Evolutionary conservation across 495 filamentous ascomycete genomes (phyloP).

Genomic region (Chaetomium cochliodes): DNA sequence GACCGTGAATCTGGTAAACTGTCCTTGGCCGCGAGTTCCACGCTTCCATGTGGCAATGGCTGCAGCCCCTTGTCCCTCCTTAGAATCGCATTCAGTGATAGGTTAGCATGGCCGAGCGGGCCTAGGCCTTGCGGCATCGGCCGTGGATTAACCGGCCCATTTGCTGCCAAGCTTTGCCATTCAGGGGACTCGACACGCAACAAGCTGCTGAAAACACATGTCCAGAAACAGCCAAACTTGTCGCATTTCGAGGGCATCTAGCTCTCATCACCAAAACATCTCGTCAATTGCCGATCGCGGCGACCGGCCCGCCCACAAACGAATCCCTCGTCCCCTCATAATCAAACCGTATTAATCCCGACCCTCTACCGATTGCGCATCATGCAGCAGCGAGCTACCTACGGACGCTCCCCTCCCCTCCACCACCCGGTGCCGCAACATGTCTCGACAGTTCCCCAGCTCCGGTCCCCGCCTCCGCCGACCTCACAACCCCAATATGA

Average conservation of each 20-base stretch:
- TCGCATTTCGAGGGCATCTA: background rate
- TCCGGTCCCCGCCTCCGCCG: constrained; percentile 92
- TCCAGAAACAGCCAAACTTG: constrained; percentile 29
- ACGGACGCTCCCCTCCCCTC: constrained; percentile 88
- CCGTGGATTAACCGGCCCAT: constrained; percentile 32
- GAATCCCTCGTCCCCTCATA: background rate
- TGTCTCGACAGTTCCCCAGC: constrained; percentile 97
- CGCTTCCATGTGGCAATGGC: constrained; percentile 4
- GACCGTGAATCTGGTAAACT: constrained; percentile 4
- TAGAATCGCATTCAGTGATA: constrained; percentile 18
- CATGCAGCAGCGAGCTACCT: constrained; percentile 87
- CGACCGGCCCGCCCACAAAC: background rate
- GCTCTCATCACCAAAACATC: constrained; percentile 2
- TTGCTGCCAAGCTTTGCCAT: constrained; percentile 10
- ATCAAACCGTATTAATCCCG: background rate
- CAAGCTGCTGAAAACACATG: constrained; percentile 42
- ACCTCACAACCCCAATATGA: constrained; percentile 68
- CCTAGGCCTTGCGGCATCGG: background rate
- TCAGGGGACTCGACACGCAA: constrained; percentile 28
- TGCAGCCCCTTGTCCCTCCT: background rate
- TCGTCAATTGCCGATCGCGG: background rate
- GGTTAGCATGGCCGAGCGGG: constrained; percentile 13
- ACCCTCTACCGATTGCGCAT: constrained; percentile 20
- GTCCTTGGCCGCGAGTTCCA: background rate
- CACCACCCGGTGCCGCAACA: constrained; percentile 98